phyloP scores from a whole-genome alignment of 192 early-diverging fungal genomes.

The Coemansia pectinata region DNA sequence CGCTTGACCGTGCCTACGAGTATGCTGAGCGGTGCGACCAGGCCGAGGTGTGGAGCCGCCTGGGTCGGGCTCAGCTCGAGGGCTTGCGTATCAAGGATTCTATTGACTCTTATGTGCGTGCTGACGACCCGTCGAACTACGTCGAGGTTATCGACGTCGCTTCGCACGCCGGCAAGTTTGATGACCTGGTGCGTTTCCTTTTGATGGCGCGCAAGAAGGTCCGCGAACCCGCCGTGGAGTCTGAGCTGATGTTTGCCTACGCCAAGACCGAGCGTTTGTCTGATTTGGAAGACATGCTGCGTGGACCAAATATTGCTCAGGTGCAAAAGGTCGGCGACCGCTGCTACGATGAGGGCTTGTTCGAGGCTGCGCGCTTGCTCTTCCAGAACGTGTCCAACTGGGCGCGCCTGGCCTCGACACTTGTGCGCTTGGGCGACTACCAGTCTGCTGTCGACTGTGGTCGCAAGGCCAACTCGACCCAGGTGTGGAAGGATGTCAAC shows the following conservation, averaged over 20 bases:
- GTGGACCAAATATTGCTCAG: constrained; percentile 91
- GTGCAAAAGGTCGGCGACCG: constrained; percentile 92
- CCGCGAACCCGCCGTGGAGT: constrained; percentile 95
- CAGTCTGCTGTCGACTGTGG: constrained; percentile 97
- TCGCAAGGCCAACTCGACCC: constrained; percentile 96
- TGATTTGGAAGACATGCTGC: constrained; percentile 95
- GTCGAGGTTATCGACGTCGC: constrained; percentile 85
- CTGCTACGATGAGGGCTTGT: constrained; percentile 90
- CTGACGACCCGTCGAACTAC: constrained; percentile 88
- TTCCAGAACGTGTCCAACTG: constrained; percentile 98
- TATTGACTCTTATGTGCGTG: constrained; percentile 96
- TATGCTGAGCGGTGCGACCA: constrained; percentile 92
- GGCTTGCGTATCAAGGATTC: constrained; percentile 90
- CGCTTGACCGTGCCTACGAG: constrained; percentile 94
- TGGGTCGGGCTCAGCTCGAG: constrained; percentile 94
- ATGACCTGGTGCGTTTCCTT: constrained; percentile 93
- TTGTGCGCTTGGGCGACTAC: constrained; percentile 94
- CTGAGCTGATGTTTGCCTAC: constrained; percentile 92
- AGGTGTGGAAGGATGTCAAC: constrained; percentile 99
- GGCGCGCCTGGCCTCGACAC: constrained; percentile 93
- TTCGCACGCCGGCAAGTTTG: constrained; percentile 82
- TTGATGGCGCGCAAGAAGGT: constrained; percentile 94
- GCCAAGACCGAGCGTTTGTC: constrained; percentile 90
- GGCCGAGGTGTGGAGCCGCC: constrained; percentile 92
- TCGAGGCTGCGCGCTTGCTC: constrained; percentile 90